A percentile compares a stretch with the other conserved stretches of the same genome.
Evolutionary conservation across 305 asterid genomes (phyloP).

Genomic region (Caryopteris hybrid): DNA sequence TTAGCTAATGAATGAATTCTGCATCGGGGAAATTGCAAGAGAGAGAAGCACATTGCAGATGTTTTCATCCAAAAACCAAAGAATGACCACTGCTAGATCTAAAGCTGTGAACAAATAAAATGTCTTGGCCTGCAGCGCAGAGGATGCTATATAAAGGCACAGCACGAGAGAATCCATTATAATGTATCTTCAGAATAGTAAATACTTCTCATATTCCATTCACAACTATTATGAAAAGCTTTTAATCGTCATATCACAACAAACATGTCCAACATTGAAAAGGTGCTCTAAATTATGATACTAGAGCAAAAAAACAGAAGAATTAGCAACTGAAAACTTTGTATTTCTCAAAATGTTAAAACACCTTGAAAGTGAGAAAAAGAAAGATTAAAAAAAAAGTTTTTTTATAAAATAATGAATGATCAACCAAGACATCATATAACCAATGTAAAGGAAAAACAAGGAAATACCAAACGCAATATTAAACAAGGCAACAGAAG

Average conservation of each 20-base stretch:
- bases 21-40: slow-evolving; percentile 65
- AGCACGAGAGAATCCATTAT: background rate
- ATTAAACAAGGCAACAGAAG: background rate
- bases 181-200: background rate
- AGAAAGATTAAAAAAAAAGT: no score
- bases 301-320: background rate
- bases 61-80: slow-evolving; percentile 52
- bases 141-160: slow-evolving; percentile 13
- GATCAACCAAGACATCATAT: no score
- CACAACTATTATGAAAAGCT: background rate
- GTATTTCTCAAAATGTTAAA: background rate
- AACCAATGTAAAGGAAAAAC: no score
- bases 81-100: slow-evolving; percentile 14
- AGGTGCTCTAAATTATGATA: background rate
- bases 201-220: background rate
- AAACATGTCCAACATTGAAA: background rate
- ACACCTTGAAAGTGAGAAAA: background rate
- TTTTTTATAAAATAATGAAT: no score
- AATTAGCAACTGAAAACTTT: background rate
- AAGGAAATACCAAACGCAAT: background rate
- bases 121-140: slow-evolving; percentile 41
- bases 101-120: slow-evolving; percentile 11
- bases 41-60: slow-evolving; percentile 78
- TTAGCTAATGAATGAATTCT: slow-evolving; percentile 51
- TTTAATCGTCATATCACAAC: background rate